phyloP scores from a whole-genome alignment of 805 yeast genomes.

The Myxozyma melibiosi region DNA sequence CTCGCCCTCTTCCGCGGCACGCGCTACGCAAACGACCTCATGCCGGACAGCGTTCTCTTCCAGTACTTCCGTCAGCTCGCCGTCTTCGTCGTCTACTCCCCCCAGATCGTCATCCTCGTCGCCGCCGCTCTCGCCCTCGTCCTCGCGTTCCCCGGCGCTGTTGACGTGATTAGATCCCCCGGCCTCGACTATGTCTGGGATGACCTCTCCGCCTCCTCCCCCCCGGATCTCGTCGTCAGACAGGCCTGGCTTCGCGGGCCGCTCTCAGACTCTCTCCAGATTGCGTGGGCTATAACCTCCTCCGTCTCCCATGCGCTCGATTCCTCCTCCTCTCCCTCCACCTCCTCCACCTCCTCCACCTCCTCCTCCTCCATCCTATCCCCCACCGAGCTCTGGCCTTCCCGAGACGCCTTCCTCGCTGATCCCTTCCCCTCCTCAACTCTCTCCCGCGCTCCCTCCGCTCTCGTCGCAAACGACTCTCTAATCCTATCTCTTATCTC shows the following conservation, averaged over 20 bases:
- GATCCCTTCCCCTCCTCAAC: not conserved
- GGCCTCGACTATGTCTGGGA: constrained; percentile 2
- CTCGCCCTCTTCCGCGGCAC: constrained; percentile 31
- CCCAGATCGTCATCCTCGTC: constrained; percentile 50
- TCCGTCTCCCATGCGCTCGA: not conserved
- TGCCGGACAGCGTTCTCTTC: constrained; percentile 15
- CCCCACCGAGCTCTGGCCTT: not conserved
- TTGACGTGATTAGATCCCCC: not conserved
- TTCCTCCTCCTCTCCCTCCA: not conserved
- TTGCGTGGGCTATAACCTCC: not conserved
- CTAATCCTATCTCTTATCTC: constrained; percentile 28
- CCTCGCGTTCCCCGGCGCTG: constrained; percentile 50
- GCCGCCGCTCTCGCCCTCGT: constrained; percentile 53
- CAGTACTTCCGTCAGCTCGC: constrained; percentile 32
- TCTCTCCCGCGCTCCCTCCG: not conserved
- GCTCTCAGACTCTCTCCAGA: not conserved
- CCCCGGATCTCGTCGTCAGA: constrained; percentile 39
- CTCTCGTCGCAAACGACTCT: not conserved
- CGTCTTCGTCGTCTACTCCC: constrained; percentile 43
- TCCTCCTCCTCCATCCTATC: not conserved
- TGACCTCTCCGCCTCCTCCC: constrained; percentile 7
- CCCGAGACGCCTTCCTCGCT: not conserved
- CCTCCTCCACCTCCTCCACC: not conserved
- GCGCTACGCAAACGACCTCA: constrained; percentile 26
- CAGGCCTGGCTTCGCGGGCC: constrained; percentile 44